Evolutionary conservation across 169 alveolate species (phyloP), one percentile per base, ranked within the genome.

Genomic region (Plasmodium gonderi): DNA sequence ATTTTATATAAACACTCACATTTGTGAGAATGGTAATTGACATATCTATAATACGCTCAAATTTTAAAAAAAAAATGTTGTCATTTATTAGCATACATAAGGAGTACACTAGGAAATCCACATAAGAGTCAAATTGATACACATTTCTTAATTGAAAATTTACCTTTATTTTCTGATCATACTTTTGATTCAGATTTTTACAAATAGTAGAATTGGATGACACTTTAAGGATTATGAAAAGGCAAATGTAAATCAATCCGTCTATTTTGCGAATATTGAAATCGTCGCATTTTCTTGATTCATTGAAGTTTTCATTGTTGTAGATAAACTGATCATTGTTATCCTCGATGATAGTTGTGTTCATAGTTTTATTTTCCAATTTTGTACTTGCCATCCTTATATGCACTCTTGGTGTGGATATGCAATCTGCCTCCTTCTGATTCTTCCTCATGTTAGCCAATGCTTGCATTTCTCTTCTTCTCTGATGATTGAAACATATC

Each of bases 31-130:
- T 87, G 44, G 87, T 87, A 54, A 87, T 75, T 31, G 93, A 45
- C 93, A 87, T 87, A 87, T 87, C 93, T 20, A 87, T 60, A 17
- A 87, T 76, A n/a, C 89, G 47, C 67, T 87, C 93, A 65, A 87
- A 87, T 11, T 87, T 87, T 75, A 87, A 44, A 75, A 87, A 87
- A 54, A 31, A 87, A 3, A 87, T 87, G 47, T 87, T 87, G 33
- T 87, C 93, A 54, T 87, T 74, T 23, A 87, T 36, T 65, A 87
- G 36, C 40, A 54, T 75, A 47, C 79, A 74, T 54, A 87, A 75
- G 23, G 79, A 36, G 38, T 60, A 87, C 68, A 87, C 68, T 75
- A 87, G 65, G 51, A 87, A 87, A 33, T 87, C 93, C 38, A 76
- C 79, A 65, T 87, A 87, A 1, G 80, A 74, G 33, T 87, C 89